These are phyloP conservation scores for Saccharata proteae DNA, from an alignment of 2,329 filamentous ascomycete genomes.

Conservation along the genomic window DNA sequence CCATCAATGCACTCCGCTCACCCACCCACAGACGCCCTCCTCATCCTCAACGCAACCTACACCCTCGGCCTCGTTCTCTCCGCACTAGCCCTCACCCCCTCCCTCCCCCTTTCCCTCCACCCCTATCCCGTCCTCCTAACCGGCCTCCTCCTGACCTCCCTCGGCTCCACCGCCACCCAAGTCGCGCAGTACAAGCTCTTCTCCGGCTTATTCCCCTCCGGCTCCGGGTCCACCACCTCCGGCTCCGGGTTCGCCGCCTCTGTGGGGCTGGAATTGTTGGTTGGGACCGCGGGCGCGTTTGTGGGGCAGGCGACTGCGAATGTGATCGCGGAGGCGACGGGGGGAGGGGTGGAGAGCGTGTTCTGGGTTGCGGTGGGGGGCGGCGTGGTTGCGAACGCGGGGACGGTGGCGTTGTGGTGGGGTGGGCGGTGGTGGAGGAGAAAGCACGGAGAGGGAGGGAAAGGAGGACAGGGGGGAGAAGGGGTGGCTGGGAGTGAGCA, in stretches of 20 bases:
- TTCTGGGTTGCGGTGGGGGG: too few species aligned
- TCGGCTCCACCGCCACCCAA: slow-evolving; percentile 53
- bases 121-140: slow-evolving; percentile 43
- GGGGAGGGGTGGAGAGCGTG: too few species aligned
- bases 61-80: slow-evolving; percentile 47
- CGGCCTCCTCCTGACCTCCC: slow-evolving; percentile 41
- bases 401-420: too few species aligned
- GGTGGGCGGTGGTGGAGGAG: too few species aligned
- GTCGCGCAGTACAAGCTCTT: slow-evolving; percentile 55
- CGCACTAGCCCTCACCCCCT: too few species aligned
- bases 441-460: too few species aligned
- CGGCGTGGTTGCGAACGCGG: too few species aligned
- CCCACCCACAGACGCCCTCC: slow-evolving; percentile 32
- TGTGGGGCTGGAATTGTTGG: slow-evolving; percentile 46
- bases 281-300: slow-evolving; percentile 50
- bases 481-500: too few species aligned
- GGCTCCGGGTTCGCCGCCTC: slow-evolving; percentile 49
- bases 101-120: too few species aligned
- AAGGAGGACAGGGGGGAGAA: too few species aligned
- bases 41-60: slow-evolving; percentile 51
- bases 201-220: slow-evolving; percentile 51
- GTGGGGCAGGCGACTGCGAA: slow-evolving; percentile 50
- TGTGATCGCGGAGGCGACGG: slow-evolving; percentile 44
- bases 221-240: too few species aligned
- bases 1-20: not conserved